phyloP scores from a whole-genome alignment of 2,329 filamentous ascomycete species.

The Aspergillus tubingensis region DNA sequence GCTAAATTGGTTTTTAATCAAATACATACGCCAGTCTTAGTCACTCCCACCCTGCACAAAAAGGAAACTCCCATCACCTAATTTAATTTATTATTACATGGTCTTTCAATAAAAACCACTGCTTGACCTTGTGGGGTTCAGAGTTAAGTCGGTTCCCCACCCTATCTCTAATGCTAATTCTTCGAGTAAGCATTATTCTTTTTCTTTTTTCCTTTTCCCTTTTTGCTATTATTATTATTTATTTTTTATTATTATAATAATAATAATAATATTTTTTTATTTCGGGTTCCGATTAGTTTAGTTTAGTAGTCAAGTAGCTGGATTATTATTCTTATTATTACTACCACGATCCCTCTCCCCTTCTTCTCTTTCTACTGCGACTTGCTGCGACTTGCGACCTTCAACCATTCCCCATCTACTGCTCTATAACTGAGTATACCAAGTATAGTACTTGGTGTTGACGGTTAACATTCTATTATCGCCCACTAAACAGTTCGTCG shows the following conservation, averaged over 20 bases:
- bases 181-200: conserved; percentile 11
- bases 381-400: background rate
- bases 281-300: conserved; percentile 10
- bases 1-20: background rate
- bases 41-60: conserved; percentile 8
- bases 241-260: conserved; percentile 12
- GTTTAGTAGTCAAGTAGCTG: background rate
- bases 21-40: background rate
- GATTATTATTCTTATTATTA: conserved; percentile 9
- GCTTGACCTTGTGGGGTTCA: conserved; percentile 22
- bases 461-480: too few relatives aligned
- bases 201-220: conserved; percentile 14
- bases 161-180: conserved; percentile 19
- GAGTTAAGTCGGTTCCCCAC: conserved; percentile 21
- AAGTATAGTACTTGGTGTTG: too few relatives aligned
- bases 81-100: background rate
- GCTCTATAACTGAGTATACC: background rate
- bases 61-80: conserved; percentile 1
- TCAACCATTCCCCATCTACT: background rate
- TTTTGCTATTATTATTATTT: background rate
- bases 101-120: conserved; percentile 14
- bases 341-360: conserved; percentile 4
- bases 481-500: too few relatives aligned
- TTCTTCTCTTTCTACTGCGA: background rate
- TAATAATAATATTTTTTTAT: conserved; percentile 9